A percentile compares a stretch with the other conserved stretches of the same genome.
Conservation (phyloP, 768 basidiomycete genomes). For the Hygrocybe coccinea region DNA sequence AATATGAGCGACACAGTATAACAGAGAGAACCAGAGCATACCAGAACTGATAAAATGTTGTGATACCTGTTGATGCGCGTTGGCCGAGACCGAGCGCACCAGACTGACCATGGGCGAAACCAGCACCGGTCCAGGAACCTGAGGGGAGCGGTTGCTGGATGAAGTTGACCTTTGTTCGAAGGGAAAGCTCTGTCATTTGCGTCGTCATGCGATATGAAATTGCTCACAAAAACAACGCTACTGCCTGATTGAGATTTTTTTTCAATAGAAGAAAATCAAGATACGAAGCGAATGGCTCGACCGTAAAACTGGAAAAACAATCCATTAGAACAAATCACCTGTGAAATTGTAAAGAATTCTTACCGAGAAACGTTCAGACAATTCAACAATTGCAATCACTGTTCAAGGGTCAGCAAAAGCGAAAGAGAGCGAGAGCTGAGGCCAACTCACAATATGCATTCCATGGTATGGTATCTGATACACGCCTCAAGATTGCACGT, state of each 20-base stretch:
- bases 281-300: not conserved
- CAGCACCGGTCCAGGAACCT: slow-evolving; percentile 63
- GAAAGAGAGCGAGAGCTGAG: not conserved
- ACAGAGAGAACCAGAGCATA: slow-evolving; percentile 28
- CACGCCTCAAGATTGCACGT: slow-evolving; percentile 49
- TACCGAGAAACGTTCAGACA: slow-evolving; percentile 72
- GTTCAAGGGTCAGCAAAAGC: not conserved
- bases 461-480: slow-evolving; percentile 58
- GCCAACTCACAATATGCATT: slow-evolving; percentile 44
- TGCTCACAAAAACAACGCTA: slow-evolving; percentile 45
- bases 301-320: slow-evolving; percentile 36
- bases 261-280: not conserved
- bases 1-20: slow-evolving; percentile 47
- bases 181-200: not conserved
- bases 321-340: not conserved
- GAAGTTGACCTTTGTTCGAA: slow-evolving; percentile 42
- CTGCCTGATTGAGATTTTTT: slow-evolving; percentile 4
- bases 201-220: not conserved
- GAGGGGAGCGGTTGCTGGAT: slow-evolving; percentile 66
- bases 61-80: slow-evolving; percentile 65
- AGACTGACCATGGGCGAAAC: slow-evolving; percentile 48
- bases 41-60: slow-evolving; percentile 58
- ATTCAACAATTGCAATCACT: slow-evolving; percentile 62
- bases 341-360: slow-evolving; percentile 11
- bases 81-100: slow-evolving; percentile 67